A percentile compares a stretch with the other conserved stretches of the same genome.
phyloP scores from a whole-genome alignment of 1,284 basidiomycete genomes.

The Thecaphora thlaspeos region DNA sequence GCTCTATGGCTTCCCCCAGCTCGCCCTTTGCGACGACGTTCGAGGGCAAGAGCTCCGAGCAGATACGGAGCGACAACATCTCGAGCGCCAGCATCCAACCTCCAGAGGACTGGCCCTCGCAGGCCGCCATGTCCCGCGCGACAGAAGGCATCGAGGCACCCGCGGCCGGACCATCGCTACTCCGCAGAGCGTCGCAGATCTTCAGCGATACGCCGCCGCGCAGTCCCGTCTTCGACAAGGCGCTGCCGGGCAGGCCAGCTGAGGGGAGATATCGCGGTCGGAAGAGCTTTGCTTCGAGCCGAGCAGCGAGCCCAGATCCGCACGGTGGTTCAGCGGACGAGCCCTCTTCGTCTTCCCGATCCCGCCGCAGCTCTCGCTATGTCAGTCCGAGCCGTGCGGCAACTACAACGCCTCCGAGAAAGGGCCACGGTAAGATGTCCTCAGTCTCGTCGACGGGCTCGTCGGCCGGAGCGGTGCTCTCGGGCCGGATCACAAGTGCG shows the following conservation, averaged over 20 bases:
- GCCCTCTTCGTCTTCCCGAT: not conserved
- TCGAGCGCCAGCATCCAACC: constrained; percentile 8
- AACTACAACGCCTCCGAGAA: not conserved
- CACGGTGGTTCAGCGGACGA: not conserved
- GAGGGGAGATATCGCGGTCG: constrained; percentile 30
- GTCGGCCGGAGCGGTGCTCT: not conserved
- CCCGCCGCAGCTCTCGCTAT: no score
- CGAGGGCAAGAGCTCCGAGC: constrained; percentile 13
- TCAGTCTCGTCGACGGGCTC: not conserved
- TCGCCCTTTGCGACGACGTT: not conserved
- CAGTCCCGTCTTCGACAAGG: not conserved
- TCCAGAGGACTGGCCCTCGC: no score
- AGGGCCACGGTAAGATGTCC: not conserved
- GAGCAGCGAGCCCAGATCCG: constrained; percentile 14
- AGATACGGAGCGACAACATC: constrained; percentile 24
- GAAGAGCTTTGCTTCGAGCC: constrained; percentile 14
- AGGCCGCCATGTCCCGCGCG: no score
- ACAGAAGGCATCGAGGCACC: not conserved
- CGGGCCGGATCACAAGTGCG: no score
- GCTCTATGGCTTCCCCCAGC: not conserved
- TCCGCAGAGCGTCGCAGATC: not conserved
- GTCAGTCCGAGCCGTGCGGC: no score
- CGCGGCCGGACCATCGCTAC: not conserved
- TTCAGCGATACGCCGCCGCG: not conserved
- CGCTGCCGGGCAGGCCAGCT: constrained; percentile 1